Base-by-base conservation (phyloP, 2,329 filamentous ascomycete species). In the Penicillium digitatum region DNA sequence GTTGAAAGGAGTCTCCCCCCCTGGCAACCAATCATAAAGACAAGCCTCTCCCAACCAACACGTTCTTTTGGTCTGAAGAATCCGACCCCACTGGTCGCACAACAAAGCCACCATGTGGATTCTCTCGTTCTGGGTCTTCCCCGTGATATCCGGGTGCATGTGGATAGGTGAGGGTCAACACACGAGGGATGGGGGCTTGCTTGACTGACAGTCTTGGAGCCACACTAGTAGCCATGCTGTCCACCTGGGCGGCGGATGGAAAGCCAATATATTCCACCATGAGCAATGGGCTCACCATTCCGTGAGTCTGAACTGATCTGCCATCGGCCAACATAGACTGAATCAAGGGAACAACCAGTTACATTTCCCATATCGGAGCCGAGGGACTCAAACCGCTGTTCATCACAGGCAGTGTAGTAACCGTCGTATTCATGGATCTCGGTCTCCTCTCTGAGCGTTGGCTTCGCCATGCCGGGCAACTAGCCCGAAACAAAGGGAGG, bases 391-490 rank as follows among this genome's bases (percentile, higher is more conserved):
- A 56, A 29, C 54, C 54, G 29, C 40, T 56, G 16, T 56, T 56
- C 20, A 53, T 56, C 22, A 31, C 43, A n/a, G 54, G 54, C 7
- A 52, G 54, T 34, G 49, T 24, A 26, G 43, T 56, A 14, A 56
- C 54, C 11, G 54, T 51, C n/a, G 48, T 56, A 6, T 56, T 56
- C 37, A 42, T 56, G 49, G 49, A 52, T 38, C 26, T 56, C 7
- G 32, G 29, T 26, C 49, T 56, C 4, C 24, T 56, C 3, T 16
- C 54, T 7, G 54, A 56, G 24, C 54, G 54, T 20, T 56, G 54
- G 54, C 54, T 56, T 22, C 54, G 54, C 27, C 54, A 56, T 46
- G 42, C 54, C 24, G 54, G 54, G 6, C 54, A 56, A 43, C 49
- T 56, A 11, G 48, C 48, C 22, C 37, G 37, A 22, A 56, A 56